Evolutionary conservation across 2,329 filamentous ascomycete species (phyloP).

Genomic region (Exophiala sp.): DNA sequence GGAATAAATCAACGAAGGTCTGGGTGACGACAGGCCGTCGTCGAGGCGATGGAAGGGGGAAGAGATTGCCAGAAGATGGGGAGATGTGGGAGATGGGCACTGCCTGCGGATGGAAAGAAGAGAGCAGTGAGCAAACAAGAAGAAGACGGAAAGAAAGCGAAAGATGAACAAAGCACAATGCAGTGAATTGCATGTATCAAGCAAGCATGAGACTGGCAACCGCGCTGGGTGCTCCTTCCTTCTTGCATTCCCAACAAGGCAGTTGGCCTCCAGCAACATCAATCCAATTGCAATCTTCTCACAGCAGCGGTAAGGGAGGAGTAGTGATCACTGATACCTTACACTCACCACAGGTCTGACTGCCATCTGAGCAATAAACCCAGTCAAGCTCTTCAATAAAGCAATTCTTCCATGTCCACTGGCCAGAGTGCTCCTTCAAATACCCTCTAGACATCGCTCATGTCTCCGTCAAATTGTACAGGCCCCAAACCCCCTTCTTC

Average conservation of each 20-base stretch:
- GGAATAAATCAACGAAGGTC: conserved; percentile 15
- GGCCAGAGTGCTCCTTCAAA: background rate
- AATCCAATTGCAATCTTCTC: background rate
- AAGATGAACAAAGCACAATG: background rate
- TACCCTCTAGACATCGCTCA: too few species aligned
- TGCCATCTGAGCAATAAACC: too few species aligned
- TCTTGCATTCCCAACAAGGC: background rate
- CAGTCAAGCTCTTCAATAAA: too few species aligned
- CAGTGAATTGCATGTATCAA: background rate
- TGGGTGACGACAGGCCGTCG: conserved; percentile 9
- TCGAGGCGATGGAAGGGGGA: conserved; percentile 10
- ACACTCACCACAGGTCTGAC: too few species aligned
- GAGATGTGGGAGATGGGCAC: conserved; percentile 18
- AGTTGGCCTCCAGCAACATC: background rate
- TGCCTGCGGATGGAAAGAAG: conserved; percentile 20
- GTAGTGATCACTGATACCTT: too few species aligned
- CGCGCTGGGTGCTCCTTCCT: background rate
- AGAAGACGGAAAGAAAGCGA: conserved; percentile 3
- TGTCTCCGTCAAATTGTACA: too few species aligned
- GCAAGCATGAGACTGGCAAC: background rate
- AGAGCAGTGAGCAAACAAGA: conserved; percentile 24
- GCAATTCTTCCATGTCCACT: too few species aligned
- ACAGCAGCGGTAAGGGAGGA: background rate
- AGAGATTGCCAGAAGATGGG: conserved; percentile 16
- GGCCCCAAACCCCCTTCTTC: too few species aligned